Conservation (phyloP, 306 rosid species). For the Pterocarpus macrocarpus region DNA sequence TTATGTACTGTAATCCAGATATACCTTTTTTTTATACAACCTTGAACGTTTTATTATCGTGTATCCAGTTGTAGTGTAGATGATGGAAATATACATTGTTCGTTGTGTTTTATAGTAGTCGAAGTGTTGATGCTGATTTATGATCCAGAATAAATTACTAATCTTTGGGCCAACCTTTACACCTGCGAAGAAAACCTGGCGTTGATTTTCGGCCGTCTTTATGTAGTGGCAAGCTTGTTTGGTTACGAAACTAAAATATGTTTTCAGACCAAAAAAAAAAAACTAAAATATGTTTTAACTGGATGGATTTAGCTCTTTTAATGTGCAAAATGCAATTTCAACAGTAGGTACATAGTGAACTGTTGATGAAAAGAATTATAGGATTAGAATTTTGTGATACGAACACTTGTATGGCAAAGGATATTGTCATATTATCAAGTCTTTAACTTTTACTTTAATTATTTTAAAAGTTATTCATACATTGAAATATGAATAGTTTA, state of each 20-base stretch:
- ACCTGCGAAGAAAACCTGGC: not conserved
- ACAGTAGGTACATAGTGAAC: too few relatives aligned
- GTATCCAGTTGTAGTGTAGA: slow-evolving; percentile 28
- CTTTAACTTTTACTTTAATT: too few relatives aligned
- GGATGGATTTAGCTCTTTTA: not conserved
- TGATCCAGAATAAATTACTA: slow-evolving; percentile 24
- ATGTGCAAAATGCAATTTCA: too few relatives aligned
- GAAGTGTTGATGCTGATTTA: slow-evolving; percentile 16
- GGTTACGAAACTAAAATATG: not conserved
- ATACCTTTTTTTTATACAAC: not conserved
- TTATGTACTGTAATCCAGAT: slow-evolving; percentile 11
- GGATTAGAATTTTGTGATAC: too few relatives aligned
- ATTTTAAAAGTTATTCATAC: too few relatives aligned
- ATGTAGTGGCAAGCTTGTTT: not conserved
- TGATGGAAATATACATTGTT: slow-evolving; percentile 3
- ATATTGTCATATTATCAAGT: too few relatives aligned
- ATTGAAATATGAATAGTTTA: too few relatives aligned
- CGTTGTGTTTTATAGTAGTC: slow-evolving; percentile 8
- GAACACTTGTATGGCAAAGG: too few relatives aligned
- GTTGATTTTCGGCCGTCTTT: not conserved
- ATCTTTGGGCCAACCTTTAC: not conserved
- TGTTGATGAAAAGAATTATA: too few relatives aligned
- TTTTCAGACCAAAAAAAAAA: too few relatives aligned
- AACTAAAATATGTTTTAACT: not conserved
- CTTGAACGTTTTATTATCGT: slow-evolving; percentile 8